Percentiles rank a stretch among this genome's conserved stretches.
phyloP scores from a whole-genome alignment of 768 basidiomycete genomes.

The Pisolithus microcarpus region DNA sequence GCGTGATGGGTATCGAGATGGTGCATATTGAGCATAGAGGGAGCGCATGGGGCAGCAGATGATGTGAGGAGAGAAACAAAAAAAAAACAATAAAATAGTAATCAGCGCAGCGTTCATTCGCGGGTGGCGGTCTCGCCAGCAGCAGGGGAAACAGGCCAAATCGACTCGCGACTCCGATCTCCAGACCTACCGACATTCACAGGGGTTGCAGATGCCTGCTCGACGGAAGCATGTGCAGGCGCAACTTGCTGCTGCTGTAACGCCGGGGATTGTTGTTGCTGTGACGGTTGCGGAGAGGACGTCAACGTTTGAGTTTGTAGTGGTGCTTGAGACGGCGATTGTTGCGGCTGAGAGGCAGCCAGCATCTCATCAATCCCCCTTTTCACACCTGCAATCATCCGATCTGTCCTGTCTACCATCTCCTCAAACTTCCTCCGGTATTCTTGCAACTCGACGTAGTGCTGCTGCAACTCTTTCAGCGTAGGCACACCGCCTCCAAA shows the following conservation, averaged over 20 bases:
- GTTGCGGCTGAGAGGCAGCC: slow-evolving; percentile 23
- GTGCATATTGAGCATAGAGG: not conserved
- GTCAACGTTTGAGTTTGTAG: slow-evolving; percentile 21
- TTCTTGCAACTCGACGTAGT: slow-evolving; percentile 58
- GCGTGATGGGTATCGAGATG: not conserved
- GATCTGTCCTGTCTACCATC: slow-evolving; percentile 68
- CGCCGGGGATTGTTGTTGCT: not conserved
- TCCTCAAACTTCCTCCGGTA: slow-evolving; percentile 63
- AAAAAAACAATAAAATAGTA: not conserved
- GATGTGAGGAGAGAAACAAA: not conserved
- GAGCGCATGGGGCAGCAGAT: not conserved
- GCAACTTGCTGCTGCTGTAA: not conserved
- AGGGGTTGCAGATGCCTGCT: not conserved
- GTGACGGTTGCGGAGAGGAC: slow-evolving; percentile 16
- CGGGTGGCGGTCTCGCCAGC: not conserved
- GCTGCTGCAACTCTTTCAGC: slow-evolving; percentile 58
- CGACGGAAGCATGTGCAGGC: not conserved
- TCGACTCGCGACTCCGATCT: slow-evolving; percentile 3
- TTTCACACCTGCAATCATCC: slow-evolving; percentile 64
- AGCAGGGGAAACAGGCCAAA: slow-evolving; percentile 3
- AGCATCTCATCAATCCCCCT: slow-evolving; percentile 73
- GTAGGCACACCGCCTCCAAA: slow-evolving; percentile 34
- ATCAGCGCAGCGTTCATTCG: not conserved
- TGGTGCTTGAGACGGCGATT: slow-evolving; percentile 10
- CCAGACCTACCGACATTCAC: slow-evolving; percentile 5